Base-by-base conservation (phyloP, 495 filamentous ascomycete genomes). In the Neurospora discreta region DNA sequence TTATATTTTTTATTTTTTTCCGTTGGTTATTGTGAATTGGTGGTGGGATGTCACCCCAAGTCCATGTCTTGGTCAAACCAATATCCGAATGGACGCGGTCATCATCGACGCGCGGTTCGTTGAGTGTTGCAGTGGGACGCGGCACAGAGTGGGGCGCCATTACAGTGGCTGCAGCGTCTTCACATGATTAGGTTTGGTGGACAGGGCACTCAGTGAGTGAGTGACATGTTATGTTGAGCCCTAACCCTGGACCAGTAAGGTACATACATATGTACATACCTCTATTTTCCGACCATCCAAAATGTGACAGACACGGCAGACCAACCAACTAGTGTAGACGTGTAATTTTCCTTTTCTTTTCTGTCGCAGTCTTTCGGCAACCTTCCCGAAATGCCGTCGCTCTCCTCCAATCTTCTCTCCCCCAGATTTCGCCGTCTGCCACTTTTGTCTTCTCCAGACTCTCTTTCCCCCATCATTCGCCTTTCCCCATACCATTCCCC, bases 21-120 rank as follows among this genome's bases (percentile, higher is more conserved):
- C n/a, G n/a, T n/a, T n/a, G n/a, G n/a, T n/a, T n/a, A 70, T 23
- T 15, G 30, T 42, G 23, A 3, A 43, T 40, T 75, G 72, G 69
- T 58, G 69, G 30, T 69, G 30, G 41, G 9, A 78, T 78, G 78
- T 77, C 74, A 78, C 78, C 30, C 41, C 20, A 38, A 42, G 20
- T 36, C 46, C 69, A 52, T 52, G 11, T 52, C 44, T 26, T 7
- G 44, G 68, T 69, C 13, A 26, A 60, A 65, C 33, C 52, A 65
- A 65, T 65, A 65, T 65, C 52, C 9, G 52, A 36, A 36, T 36
- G 33, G 33, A 65, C 52, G 52, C 52, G 52, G 26, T 33, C 52
- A 65, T 65, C 52, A 65, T 8, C 13, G 52, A 65, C 52, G 26
- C 52, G 52, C 52, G 3, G 10, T 58, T n/a, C n/a, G n/a, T n/a